These are phyloP conservation scores for Albizia julibrissin DNA, from an alignment of 306 rosid species.

Conservation along the genomic window DNA sequence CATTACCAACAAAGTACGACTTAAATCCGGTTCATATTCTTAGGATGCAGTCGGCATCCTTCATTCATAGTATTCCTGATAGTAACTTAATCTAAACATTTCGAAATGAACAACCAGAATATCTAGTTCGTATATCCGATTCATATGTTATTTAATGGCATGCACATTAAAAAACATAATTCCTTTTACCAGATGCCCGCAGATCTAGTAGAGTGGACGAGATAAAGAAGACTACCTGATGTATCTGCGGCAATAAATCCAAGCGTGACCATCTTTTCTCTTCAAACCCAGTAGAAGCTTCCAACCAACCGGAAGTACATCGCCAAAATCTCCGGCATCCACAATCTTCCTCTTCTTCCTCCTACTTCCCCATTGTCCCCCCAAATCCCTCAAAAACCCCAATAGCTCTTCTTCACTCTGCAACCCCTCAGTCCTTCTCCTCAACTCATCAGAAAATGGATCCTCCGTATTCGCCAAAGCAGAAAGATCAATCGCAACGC, in stretches of 20 bases:
- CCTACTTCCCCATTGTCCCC: constrained; percentile 85
- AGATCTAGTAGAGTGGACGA: neutral
- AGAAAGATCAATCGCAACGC: constrained; percentile 46
- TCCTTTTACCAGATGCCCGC: neutral
- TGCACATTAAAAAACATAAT: neutral
- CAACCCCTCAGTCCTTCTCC: constrained; percentile 64
- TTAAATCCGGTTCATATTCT: neutral
- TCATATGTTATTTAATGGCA: neutral
- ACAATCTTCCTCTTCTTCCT: constrained; percentile 84
- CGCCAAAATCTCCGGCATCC: constrained; percentile 65
- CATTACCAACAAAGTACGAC: neutral
- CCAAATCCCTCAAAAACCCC: constrained; percentile 77
- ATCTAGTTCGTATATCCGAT: neutral
- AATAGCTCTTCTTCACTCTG: constrained; percentile 63
- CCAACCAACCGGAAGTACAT: constrained; percentile 72
- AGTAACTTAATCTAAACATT: too few species aligned
- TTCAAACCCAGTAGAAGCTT: constrained; percentile 77
- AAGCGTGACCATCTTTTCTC: constrained; percentile 82
- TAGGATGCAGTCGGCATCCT: neutral
- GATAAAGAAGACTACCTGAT: constrained; percentile 51
- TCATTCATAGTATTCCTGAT: neutral
- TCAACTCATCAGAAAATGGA: constrained; percentile 66
- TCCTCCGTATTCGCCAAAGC: constrained; percentile 47
- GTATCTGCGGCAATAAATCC: constrained; percentile 87
- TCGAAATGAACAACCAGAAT: neutral